A percentile compares a stretch with the other conserved stretches of the same genome.
Conservation (phyloP, 2,329 filamentous ascomycete species). For the Colletotrichum neosansevieriae region DNA sequence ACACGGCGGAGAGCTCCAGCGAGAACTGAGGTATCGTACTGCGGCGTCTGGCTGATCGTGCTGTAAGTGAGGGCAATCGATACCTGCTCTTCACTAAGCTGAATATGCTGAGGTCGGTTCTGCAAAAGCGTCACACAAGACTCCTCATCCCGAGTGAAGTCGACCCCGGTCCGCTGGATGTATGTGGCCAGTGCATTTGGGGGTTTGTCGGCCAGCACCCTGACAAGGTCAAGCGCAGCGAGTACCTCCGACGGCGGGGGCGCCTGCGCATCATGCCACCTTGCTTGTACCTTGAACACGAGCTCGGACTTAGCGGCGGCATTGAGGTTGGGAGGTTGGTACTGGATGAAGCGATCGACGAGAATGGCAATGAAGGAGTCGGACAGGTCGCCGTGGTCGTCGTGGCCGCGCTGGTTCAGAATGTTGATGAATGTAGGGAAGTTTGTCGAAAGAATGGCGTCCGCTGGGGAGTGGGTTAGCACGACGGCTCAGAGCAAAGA, state of each 20-base stretch:
- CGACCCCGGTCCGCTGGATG: slow-evolving; percentile 80
- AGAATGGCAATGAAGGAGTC: slow-evolving; percentile 81
- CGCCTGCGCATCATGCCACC: slow-evolving; percentile 75
- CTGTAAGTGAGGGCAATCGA: slow-evolving; percentile 80
- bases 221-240: slow-evolving; percentile 76
- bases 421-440: slow-evolving; percentile 82
- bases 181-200: slow-evolving; percentile 70
- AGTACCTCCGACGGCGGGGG: slow-evolving; percentile 75
- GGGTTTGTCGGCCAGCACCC: slow-evolving; percentile 71
- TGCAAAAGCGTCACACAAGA: slow-evolving; percentile 68
- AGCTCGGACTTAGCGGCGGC: slow-evolving; percentile 79
- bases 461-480: slow-evolving; percentile 70
- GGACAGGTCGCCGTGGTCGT: slow-evolving; percentile 74
- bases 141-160: slow-evolving; percentile 82
- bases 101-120: slow-evolving; percentile 64
- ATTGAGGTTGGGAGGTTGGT: slow-evolving; percentile 88
- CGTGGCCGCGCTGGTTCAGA: slow-evolving; percentile 73
- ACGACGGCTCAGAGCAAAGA: slow-evolving; percentile 53
- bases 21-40: slow-evolving; percentile 65
- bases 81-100: slow-evolving; percentile 84
- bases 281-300: slow-evolving; percentile 72
- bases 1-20: slow-evolving; percentile 73
- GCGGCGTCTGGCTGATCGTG: slow-evolving; percentile 68
- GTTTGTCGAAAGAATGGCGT: slow-evolving; percentile 88
- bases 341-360: slow-evolving; percentile 87